Conservation (phyloP, 2,329 filamentous ascomycete genomes). For the Cladosporium halotolerans region DNA sequence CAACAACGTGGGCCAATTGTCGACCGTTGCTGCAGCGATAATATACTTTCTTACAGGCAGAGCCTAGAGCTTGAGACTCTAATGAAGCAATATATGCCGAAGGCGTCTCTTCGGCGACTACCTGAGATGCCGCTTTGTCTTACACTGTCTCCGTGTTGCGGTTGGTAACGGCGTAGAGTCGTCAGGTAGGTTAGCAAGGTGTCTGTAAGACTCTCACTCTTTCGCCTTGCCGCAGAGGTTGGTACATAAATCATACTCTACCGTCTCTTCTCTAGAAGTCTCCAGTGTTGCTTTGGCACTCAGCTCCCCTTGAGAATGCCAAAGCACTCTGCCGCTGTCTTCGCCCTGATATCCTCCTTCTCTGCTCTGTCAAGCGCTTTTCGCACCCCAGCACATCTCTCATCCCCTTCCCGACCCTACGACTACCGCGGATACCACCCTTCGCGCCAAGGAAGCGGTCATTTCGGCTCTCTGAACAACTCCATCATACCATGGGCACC, state of each 20-base stretch:
- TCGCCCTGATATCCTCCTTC: neutral
- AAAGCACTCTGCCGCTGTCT: neutral
- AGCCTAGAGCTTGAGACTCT: neutral
- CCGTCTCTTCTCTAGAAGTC: neutral
- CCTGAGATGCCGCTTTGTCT: neutral
- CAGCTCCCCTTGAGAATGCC: neutral
- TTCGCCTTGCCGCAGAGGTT: neutral
- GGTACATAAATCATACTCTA: neutral
- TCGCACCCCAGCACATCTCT: neutral
- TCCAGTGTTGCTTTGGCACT: neutral
- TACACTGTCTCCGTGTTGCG: neutral
- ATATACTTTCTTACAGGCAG: neutral
- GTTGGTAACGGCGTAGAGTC: neutral
- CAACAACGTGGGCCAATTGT: neutral
- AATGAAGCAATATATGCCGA: neutral
- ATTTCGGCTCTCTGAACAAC: neutral
- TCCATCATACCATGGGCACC: slow-evolving; percentile 2
- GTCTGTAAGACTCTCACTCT: neutral
- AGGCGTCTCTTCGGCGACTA: neutral
- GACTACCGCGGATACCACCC: slow-evolving; percentile 7
- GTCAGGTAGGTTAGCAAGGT: neutral
- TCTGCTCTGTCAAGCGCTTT: neutral
- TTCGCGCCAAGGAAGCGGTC: neutral
- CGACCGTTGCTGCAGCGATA: neutral
- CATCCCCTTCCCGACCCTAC: neutral